Evolutionary conservation across 805 yeast genomes (phyloP).

Genomic region (Saccharomycopsis synnaedendra): DNA sequence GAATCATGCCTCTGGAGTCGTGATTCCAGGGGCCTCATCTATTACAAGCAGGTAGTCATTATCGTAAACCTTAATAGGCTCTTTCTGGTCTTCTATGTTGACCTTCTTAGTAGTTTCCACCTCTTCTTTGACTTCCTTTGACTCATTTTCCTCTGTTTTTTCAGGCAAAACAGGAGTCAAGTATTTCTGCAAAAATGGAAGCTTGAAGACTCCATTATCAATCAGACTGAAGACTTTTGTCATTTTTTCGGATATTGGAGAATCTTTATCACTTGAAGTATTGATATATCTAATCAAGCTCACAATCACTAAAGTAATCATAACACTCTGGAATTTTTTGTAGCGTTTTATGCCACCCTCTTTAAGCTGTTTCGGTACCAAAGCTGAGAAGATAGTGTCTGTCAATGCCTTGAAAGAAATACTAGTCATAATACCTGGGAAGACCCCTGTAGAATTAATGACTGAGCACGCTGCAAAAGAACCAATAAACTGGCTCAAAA

Average conservation of each 20-base stretch:
- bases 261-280: not conserved
- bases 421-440: slow-evolving; percentile 2
- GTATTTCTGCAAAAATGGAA: not conserved
- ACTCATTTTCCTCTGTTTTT: too few species aligned
- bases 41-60: slow-evolving; percentile 1
- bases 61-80: slow-evolving; percentile 4
- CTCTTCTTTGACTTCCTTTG: too few species aligned
- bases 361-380: not conserved
- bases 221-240: not conserved
- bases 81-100: too few species aligned
- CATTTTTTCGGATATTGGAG: slow-evolving; percentile 2
- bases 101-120: too few species aligned
- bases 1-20: too few species aligned
- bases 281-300: slow-evolving; percentile 4
- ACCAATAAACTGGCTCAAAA: not conserved
- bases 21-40: too few species aligned
- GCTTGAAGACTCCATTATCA: not conserved
- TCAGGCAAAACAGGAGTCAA: not conserved
- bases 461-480: not conserved
- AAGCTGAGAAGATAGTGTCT: not conserved
- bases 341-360: not conserved
- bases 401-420: slow-evolving; percentile 3
- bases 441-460: slow-evolving; percentile 4
- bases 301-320: slow-evolving; percentile 6
- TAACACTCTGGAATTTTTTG: slow-evolving; percentile 7